Conservation (phyloP, 768 basidiomycete species). For the Crepidotus variabilis region DNA sequence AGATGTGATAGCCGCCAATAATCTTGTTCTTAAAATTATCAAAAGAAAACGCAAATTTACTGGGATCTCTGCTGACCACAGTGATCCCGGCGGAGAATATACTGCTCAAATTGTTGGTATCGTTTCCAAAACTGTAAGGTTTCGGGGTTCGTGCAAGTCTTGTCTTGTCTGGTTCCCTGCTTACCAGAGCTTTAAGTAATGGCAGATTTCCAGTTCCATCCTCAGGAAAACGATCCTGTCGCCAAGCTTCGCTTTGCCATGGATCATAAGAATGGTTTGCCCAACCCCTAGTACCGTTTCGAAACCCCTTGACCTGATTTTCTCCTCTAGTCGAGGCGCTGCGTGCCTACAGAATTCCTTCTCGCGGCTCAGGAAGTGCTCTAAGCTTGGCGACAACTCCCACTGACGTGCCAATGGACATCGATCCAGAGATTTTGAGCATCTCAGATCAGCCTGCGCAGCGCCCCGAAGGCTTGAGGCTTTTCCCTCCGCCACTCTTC, state of each 20-base stretch:
- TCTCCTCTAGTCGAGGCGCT: slow-evolving; percentile 62
- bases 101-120: slow-evolving; percentile 70
- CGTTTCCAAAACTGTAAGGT: slow-evolving; percentile 80
- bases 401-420: slow-evolving; percentile 27
- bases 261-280: slow-evolving; percentile 77
- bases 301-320: background rate
- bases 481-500: slow-evolving; percentile 89
- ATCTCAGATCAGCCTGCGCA: slow-evolving; percentile 13
- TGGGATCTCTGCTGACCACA: slow-evolving; percentile 18
- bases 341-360: slow-evolving; percentile 62
- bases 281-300: background rate
- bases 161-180: background rate
- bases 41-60: slow-evolving; percentile 58
- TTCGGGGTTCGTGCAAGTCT: slow-evolving; percentile 65
- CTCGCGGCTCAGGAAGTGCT: slow-evolving; percentile 63
- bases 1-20: slow-evolving; percentile 71
- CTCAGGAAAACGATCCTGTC: slow-evolving; percentile 67
- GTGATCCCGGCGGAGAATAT: slow-evolving; percentile 59
- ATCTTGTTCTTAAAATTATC: slow-evolving; percentile 82
- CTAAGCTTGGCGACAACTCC: slow-evolving; percentile 10
- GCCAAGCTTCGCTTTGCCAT: slow-evolving; percentile 68
- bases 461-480: slow-evolving; percentile 55
- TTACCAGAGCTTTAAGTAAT: slow-evolving; percentile 54
- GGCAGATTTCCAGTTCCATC: slow-evolving; percentile 91
- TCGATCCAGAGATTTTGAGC: slow-evolving; percentile 46